Evolutionary conservation across 805 yeast species (phyloP), one percentile per base, ranked within the genome.

Genomic region (Clavispora carvajalis): DNA sequence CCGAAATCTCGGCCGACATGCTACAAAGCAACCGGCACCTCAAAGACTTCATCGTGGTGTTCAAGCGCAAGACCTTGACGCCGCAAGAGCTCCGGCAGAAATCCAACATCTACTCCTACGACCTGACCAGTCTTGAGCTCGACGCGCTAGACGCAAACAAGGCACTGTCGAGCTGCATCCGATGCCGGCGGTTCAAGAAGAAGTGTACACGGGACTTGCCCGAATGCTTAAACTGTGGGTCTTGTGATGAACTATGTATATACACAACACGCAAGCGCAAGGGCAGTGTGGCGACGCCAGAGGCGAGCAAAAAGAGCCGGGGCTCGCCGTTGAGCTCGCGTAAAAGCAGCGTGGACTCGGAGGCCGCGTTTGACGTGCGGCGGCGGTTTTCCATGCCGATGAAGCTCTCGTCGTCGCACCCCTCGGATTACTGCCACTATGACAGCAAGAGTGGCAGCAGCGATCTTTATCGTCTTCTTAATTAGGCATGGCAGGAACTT

Each of bases 171-270:
- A 59, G 63, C 43, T 62, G 67, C 37, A 39, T 54, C 16, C 50
- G 66, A n/a, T 62, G 67, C 40, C 58, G 64, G 10, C 53, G 57
- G 34, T 56, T 50, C 39, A 61, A 61, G 38, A 57, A 58, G 42
- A 61, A 54, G 38, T 62, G 67, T 44, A 52, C 63, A 6, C 47
- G 67, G 17, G 50, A 46, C 13, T 45, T 60, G 4, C 67, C 67
- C 3, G 67, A 62, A 38, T 62, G 67, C 39, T 37, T 49, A 19
- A 58, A 57, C 40, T 62, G 67, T 37, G 41, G 43, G 12, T 49
- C 54, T 8, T 59, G 65, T 9, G 65, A 61, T 16, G 63, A 60
- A 29, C 38, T 60, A 21, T 62, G 67, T 38, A 43, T 48, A 11
- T 62, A 62, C 38, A 33, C 46, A 16, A 56, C 58, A 4, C 40